Conservation (phyloP, 108 stramenopile genomes). For the Asterionellopsis glacialis region DNA sequence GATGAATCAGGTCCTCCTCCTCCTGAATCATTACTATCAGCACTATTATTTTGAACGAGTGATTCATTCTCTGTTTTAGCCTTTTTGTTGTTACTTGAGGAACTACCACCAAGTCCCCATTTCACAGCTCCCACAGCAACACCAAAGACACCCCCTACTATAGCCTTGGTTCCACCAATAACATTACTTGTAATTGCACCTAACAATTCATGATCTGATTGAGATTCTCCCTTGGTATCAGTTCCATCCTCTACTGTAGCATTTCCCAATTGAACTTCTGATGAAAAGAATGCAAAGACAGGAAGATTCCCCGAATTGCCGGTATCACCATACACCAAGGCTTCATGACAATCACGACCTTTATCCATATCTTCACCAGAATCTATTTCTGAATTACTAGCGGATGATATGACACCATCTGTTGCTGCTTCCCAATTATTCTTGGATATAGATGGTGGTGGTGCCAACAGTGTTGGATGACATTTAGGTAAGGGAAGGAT, state of each 20-base stretch:
- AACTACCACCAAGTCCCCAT: slow-evolving; percentile 40
- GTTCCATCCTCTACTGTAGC: slow-evolving; percentile 4
- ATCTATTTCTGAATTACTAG: slow-evolving; percentile 6
- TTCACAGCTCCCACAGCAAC: slow-evolving; percentile 39
- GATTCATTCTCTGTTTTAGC: slow-evolving; percentile 5
- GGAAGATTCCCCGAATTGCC: slow-evolving; percentile 32
- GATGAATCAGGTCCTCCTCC: too few species aligned
- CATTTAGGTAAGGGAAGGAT: slow-evolving; percentile 37
- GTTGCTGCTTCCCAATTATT: slow-evolving; percentile 12
- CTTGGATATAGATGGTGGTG: slow-evolving; percentile 14
- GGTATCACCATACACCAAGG: slow-evolving; percentile 19
- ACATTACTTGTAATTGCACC: slow-evolving; percentile 15
- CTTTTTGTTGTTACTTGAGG: slow-evolving; percentile 7
- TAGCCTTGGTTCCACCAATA: slow-evolving; percentile 39
- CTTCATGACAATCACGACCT: slow-evolving; percentile 24
- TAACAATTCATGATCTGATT: slow-evolving; percentile 3
- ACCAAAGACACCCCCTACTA: slow-evolving; percentile 48
- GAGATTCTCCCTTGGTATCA: neutral
- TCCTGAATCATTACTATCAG: too few species aligned
- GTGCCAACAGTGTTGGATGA: slow-evolving; percentile 41
- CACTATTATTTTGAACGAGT: neutral
- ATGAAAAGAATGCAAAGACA: slow-evolving; percentile 44
- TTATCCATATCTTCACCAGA: slow-evolving; percentile 7
- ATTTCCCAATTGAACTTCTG: slow-evolving; percentile 43
- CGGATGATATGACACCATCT: slow-evolving; percentile 3